Evolutionary conservation across 176 grass and related monocot genomes (phyloP).

Genomic region (Rhynchospora pubera): DNA sequence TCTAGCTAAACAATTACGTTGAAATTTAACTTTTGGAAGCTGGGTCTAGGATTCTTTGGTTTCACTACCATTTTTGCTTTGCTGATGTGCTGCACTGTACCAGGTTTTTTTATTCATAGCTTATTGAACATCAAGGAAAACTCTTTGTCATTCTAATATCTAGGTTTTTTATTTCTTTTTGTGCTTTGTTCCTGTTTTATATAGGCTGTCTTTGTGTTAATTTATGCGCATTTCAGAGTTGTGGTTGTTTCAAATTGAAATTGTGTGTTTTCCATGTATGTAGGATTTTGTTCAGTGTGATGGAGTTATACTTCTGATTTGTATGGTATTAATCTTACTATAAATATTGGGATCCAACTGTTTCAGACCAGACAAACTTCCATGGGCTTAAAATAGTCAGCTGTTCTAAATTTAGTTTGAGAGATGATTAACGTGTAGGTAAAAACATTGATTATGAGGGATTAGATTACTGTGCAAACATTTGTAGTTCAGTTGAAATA

Average conservation of each 20-base stretch:
- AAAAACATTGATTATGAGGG: too few species aligned
- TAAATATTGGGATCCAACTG: neutral
- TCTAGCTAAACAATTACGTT: constrained; percentile 46
- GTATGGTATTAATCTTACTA: neutral
- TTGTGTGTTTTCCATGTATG: neutral
- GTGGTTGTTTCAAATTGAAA: neutral
- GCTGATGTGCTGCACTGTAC: neutral
- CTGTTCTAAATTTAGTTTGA: too few species aligned
- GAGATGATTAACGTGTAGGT: too few species aligned
- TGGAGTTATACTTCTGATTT: neutral
- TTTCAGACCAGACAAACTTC: neutral
- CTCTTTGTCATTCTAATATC: neutral
- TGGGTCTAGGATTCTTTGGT: neutral
- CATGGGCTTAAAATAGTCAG: too few species aligned
- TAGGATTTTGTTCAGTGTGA: constrained; percentile 1
- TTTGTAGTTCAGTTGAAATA: too few species aligned
- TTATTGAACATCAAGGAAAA: constrained; percentile 14
- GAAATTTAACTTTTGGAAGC: constrained; percentile 2
- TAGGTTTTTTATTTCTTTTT: neutral
- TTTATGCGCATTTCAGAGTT: neutral
- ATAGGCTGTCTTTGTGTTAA: neutral
- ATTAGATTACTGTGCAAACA: too few species aligned
- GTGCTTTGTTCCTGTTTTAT: neutral
- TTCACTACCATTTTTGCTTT: neutral
- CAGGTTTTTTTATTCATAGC: constrained; percentile 7